phyloP scores from a whole-genome alignment of 257 asterid genomes.

The Scutellaria galericulata region DNA sequence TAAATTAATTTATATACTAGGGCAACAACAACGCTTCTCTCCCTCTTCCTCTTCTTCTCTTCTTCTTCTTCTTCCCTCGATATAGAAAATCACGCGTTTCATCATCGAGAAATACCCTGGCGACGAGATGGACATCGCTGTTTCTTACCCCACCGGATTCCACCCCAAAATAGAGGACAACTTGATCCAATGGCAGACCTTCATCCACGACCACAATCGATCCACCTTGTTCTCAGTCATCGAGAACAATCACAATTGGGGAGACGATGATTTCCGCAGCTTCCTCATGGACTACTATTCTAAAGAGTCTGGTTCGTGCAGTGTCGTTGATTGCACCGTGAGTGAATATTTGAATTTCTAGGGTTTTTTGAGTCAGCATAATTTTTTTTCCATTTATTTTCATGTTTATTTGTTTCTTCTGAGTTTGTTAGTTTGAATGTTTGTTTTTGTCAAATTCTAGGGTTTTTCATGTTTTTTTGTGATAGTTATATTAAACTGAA shows the following conservation, averaged over 20 bases:
- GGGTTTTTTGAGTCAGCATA: too few species aligned
- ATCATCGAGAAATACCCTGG: slow-evolving; percentile 74
- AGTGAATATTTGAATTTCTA: slow-evolving; percentile 26
- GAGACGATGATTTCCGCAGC: slow-evolving; percentile 55
- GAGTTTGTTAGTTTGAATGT: too few species aligned
- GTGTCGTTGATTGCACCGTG: slow-evolving; percentile 62
- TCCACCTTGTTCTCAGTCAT: slow-evolving; percentile 58
- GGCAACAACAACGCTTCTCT: too few species aligned
- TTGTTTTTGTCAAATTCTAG: too few species aligned
- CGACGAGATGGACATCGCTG: slow-evolving; percentile 68
- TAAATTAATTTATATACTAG: too few species aligned
- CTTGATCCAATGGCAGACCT: slow-evolving; percentile 61
- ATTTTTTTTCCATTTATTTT: too few species aligned
- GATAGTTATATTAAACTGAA: too few species aligned
- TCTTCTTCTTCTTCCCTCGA: slow-evolving; percentile 33
- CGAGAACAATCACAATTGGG: slow-evolving; percentile 52
- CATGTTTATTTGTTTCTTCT: too few species aligned
- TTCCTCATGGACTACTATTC: slow-evolving; percentile 49
- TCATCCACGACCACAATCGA: slow-evolving; percentile 49
- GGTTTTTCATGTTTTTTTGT: too few species aligned
- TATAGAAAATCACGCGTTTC: slow-evolving; percentile 63
- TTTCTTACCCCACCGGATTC: slow-evolving; percentile 89
- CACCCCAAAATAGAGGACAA: slow-evolving; percentile 65
- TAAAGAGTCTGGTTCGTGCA: slow-evolving; percentile 50
- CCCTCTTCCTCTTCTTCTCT: too few species aligned